phyloP scores from a whole-genome alignment of 805 yeast genomes.

The Wickerhamiella qilinensis region DNA sequence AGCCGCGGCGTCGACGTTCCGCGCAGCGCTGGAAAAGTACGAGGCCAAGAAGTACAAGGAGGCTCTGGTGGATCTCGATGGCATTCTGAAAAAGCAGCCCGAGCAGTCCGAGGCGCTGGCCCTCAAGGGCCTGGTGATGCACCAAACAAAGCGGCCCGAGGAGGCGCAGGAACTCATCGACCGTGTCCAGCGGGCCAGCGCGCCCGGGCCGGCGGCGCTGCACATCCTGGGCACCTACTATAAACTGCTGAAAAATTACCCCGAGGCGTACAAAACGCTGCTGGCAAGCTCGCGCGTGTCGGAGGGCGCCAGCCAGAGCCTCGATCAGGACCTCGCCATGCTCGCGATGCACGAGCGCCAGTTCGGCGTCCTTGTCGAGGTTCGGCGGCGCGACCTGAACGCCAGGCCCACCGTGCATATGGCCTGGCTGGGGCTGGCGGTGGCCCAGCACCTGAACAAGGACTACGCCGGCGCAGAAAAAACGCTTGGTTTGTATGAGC shows the following conservation, averaged over 20 bases:
- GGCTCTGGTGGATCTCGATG: slow-evolving; percentile 60
- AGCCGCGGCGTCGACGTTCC: slow-evolving; percentile 64
- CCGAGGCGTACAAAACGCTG: slow-evolving; percentile 66
- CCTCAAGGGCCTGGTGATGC: slow-evolving; percentile 60
- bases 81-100: slow-evolving; percentile 57
- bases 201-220: slow-evolving; percentile 52
- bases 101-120: slow-evolving; percentile 69
- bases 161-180: slow-evolving; percentile 50
- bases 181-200: slow-evolving; percentile 44
- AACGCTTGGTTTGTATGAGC: slow-evolving; percentile 63
- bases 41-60: slow-evolving; percentile 80
- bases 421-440: slow-evolving; percentile 16
- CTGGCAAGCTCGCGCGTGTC: slow-evolving; percentile 53
- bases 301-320: slow-evolving; percentile 66
- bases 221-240: slow-evolving; percentile 79
- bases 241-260: slow-evolving; percentile 50
- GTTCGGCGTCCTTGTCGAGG: slow-evolving; percentile 39
- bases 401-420: slow-evolving; percentile 23
- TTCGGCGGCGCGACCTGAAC: slow-evolving; percentile 56
- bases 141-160: slow-evolving; percentile 37
- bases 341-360: slow-evolving; percentile 72
- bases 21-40: slow-evolving; percentile 67
- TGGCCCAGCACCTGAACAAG: slow-evolving; percentile 64
- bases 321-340: slow-evolving; percentile 66
- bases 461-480: slow-evolving; percentile 54